phyloP scores from a whole-genome alignment of 805 yeast species.

The Ogataea kodamae region DNA sequence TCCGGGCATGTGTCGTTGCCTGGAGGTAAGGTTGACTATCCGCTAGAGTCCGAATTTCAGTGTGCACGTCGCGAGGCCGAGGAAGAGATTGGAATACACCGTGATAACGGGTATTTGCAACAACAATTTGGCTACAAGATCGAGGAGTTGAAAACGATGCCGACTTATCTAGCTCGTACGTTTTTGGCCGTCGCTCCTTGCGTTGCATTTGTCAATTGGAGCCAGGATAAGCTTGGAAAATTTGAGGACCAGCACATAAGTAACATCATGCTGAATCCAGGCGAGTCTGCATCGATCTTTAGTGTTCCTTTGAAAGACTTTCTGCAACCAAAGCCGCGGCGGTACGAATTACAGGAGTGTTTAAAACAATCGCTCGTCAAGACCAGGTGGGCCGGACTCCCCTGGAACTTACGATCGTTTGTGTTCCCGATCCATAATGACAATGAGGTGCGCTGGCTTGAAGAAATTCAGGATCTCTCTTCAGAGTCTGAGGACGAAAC shows the following conservation, averaged over 20 bases:
- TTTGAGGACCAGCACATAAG: slow-evolving; percentile 32
- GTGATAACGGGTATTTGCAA: slow-evolving; percentile 41
- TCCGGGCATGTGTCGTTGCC: slow-evolving; percentile 92
- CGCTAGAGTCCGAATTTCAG: slow-evolving; percentile 61
- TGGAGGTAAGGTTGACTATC: slow-evolving; percentile 85
- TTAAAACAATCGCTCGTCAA: slow-evolving; percentile 32
- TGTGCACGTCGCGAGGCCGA: slow-evolving; percentile 79
- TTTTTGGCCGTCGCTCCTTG: slow-evolving; percentile 82
- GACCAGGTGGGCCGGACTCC: slow-evolving; percentile 68
- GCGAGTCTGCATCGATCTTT: slow-evolving; percentile 69
- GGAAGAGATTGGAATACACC: slow-evolving; percentile 80
- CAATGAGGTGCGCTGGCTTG: slow-evolving; percentile 62
- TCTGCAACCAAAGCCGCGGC: slow-evolving; percentile 32
- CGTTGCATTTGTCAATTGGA: slow-evolving; percentile 56
- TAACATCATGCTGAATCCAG: slow-evolving; percentile 58
- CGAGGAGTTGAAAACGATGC: slow-evolving; percentile 60
- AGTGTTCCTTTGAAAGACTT: slow-evolving; percentile 68
- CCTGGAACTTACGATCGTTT: slow-evolving; percentile 62
- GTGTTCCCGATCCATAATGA: slow-evolving; percentile 53
- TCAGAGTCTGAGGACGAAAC: slow-evolving; percentile 49
- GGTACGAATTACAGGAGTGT: slow-evolving; percentile 32
- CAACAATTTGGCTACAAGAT: slow-evolving; percentile 51
- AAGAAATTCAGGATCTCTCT: slow-evolving; percentile 55
- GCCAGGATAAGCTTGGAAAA: slow-evolving; percentile 25
- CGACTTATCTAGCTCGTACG: slow-evolving; percentile 79